phyloP scores from a whole-genome alignment of 768 basidiomycete genomes.

The Lactarius hatsudake region DNA sequence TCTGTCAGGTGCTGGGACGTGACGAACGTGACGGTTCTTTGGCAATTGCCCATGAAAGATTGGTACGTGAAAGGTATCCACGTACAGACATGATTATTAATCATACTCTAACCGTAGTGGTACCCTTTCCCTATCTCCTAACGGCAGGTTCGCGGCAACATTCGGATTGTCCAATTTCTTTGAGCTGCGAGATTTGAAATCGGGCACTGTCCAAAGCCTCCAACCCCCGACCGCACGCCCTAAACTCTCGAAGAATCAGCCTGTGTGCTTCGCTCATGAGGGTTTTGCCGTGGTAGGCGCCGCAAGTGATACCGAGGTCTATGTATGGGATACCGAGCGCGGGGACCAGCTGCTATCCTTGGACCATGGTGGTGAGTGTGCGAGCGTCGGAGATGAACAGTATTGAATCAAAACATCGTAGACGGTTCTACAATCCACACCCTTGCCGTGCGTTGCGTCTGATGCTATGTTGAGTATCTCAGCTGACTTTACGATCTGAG shows the following conservation, averaged over 20 bases:
- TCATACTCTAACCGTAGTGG: not conserved
- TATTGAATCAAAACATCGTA: not conserved
- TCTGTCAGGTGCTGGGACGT: not conserved
- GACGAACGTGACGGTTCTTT: not conserved
- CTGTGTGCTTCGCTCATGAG: not conserved
- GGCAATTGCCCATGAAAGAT: constrained; percentile 1
- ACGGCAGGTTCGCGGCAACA: not conserved
- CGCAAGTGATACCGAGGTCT: not conserved
- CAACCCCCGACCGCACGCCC: not conserved
- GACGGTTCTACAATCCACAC: not conserved
- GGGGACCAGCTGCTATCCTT: not conserved
- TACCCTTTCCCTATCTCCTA: not conserved
- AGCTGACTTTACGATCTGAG: not conserved
- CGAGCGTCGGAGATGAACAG: not conserved
- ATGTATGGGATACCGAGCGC: not conserved
- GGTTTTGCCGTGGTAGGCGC: not conserved
- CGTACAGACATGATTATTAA: not conserved
- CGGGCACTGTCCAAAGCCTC: not conserved
- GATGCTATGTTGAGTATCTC: not conserved
- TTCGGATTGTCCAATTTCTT: not conserved
- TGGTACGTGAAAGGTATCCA: not conserved
- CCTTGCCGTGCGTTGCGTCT: not conserved
- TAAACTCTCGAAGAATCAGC: not conserved
- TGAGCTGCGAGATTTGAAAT: not conserved
- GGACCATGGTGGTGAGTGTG: not conserved